Base-by-base conservation (phyloP, 441 rosid genomes). In the Erysimum pusillum region DNA sequence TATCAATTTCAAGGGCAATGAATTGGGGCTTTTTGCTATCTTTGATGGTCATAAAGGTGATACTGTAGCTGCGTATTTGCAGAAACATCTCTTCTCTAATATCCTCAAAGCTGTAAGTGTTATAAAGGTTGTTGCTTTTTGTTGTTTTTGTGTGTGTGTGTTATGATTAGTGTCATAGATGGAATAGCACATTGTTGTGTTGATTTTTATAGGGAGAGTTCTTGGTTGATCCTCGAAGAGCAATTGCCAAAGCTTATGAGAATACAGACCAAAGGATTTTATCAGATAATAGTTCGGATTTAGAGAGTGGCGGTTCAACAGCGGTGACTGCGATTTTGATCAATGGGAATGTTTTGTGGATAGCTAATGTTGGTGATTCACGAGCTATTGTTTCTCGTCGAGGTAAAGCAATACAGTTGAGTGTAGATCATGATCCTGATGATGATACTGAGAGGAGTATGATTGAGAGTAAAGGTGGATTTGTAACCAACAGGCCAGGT, bases 1-100 rank as follows among this genome's bases (percentile, higher is more conserved):
- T 77, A 71, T 84, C 75, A 87, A 79, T 17, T 45, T 52, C 64
- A 77, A 74, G 32, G 88, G 72, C 52, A 87, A 75, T 48, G 96
- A 92, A 71, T 78, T 92, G n/a, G 97, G 97, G 41, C 85, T 92
- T 59, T 92, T 92, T 82, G 96, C 97, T 45, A 92, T 92, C 53
- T 92, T 84, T 74, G 97, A 92, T 76, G 96, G 97, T 34, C 97
- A 92, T 74, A 75, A 87, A 85, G 97, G 96, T 77, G 90, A 90
- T 75, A 68, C 44, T 45, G 93, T 92, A 5, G 89, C 97, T 53
- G 79, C 89, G 32, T 92, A 88, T 83, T 82, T 92, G 46, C 97
- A 90, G 75, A 92, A 88, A 78, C 85, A 90, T 79, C 83, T 92
- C 80, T 88, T 92, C 80, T 28, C 88, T 53, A 90, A 88, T 76